Base-by-base conservation (phyloP, 1,139 yeast species). In the Hemisphaericaspora xylofermentans region DNA sequence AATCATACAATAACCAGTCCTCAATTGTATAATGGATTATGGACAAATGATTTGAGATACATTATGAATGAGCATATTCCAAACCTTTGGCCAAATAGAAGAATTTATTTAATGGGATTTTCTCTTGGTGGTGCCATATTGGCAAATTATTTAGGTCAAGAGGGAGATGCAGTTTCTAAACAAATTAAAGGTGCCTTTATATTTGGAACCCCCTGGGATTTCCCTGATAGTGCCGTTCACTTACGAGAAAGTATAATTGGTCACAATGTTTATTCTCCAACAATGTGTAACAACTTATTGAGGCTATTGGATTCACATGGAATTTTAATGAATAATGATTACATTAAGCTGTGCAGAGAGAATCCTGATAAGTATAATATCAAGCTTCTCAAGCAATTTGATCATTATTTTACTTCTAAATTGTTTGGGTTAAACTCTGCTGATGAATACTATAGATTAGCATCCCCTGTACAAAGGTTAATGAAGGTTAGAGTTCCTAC, bases 11-110 rank as follows among this genome's bases (percentile, higher is more conserved):
- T 79, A 41, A 75, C 84, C 2, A 70, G 82, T 5, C 84, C 85
- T 2, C 78, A 76, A 50, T 60, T 80, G 34, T 80, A 77, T 58
- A 75, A 77, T 51, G 85, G 82, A 1, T 62, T 78, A 27, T 77
- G 84, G 81, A 80, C 85, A 16, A 80, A 80, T 51, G 86, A 80
- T 54, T 60, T 80, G 40, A 61, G 85, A 38, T 72, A 72, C 55
- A 66, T 78, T 40, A 66, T 80, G 41, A 71, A 71, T 44, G 79
- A 75, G 46, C 64, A 72, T 40, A 60, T 79, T 29, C 57, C 66
- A 26, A 50, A 53, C 21, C 63, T 62, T 42, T 78, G 76, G 69
- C 83, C 84, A 4, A 61, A 74, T 40, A 74, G 78, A 47, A 60
- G 70, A 39, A 63, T 80, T 10, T 79, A 68, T 51, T 56, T 77